These are phyloP conservation scores for Daldinia grandis DNA, from an alignment of 495 filamentous ascomycete species.

Conservation along the genomic window DNA sequence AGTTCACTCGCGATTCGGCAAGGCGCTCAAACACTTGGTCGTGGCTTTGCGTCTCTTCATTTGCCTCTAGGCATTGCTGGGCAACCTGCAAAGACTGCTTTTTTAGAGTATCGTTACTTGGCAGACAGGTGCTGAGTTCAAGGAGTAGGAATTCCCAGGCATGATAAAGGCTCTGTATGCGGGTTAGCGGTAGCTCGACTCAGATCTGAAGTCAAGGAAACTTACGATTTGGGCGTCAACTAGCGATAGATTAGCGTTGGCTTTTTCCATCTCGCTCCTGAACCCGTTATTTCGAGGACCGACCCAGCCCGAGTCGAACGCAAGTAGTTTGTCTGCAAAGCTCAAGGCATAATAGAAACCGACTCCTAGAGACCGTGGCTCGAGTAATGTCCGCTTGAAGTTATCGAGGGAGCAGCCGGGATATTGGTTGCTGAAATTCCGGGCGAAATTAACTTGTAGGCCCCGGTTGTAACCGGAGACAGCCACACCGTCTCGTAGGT, in stretches of 20 bases:
- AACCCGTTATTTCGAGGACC: slow-evolving; percentile 74
- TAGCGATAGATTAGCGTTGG: slow-evolving; percentile 88
- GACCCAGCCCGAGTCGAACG: slow-evolving; percentile 78
- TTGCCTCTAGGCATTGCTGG: slow-evolving; percentile 75
- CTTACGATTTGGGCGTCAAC: slow-evolving; percentile 91
- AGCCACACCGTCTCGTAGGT: slow-evolving; percentile 74
- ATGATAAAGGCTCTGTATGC: slow-evolving; percentile 72
- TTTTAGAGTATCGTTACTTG: slow-evolving; percentile 64
- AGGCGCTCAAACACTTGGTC: slow-evolving; percentile 77
- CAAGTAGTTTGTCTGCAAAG: slow-evolving; percentile 76
- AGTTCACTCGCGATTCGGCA: slow-evolving; percentile 73
- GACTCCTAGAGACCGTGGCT: slow-evolving; percentile 67
- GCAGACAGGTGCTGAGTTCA: slow-evolving; percentile 78
- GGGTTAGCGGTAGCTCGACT: slow-evolving; percentile 43
- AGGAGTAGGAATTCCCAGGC: slow-evolving; percentile 90
- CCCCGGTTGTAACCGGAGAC: slow-evolving; percentile 83
- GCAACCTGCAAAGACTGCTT: slow-evolving; percentile 72
- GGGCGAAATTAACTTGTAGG: slow-evolving; percentile 81
- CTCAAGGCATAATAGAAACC: slow-evolving; percentile 84
- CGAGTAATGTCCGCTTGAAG: slow-evolving; percentile 78
- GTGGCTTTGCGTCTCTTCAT: slow-evolving; percentile 69
- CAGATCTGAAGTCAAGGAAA: slow-evolving; percentile 23
- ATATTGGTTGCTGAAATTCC: slow-evolving; percentile 83
- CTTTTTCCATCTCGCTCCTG: slow-evolving; percentile 77
- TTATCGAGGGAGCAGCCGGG: slow-evolving; percentile 71